phyloP scores from a whole-genome alignment of 345 rosid genomes.

The Hevea brasiliensis region DNA sequence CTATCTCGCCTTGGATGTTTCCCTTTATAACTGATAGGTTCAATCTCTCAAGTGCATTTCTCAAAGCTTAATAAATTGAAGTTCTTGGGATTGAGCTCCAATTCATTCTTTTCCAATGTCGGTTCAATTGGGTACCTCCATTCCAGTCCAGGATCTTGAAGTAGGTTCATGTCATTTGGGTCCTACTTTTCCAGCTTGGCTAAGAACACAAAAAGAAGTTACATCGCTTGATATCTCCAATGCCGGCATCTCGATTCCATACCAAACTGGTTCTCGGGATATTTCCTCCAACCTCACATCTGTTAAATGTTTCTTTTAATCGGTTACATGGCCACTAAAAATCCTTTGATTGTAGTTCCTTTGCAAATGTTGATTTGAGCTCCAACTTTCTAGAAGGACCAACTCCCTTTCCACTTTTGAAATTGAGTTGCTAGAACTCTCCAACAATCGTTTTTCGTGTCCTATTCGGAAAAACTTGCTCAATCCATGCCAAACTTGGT shows the following conservation, averaged over 20 bases:
- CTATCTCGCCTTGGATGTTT: constrained; percentile 35
- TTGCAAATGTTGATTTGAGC: constrained; percentile 26
- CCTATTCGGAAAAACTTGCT: background rate
- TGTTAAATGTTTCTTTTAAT: constrained; percentile 23
- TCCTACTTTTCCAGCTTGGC: constrained; percentile 62
- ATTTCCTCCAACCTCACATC: constrained; percentile 6
- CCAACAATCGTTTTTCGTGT: constrained; percentile 21
- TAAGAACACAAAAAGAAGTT: constrained; percentile 51
- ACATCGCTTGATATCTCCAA: constrained; percentile 38
- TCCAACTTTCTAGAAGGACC: constrained; percentile 28
- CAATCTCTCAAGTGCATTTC: constrained; percentile 42
- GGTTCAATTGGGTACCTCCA: constrained; percentile 56
- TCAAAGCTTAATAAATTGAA: constrained; percentile 36
- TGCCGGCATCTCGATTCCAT: constrained; percentile 48
- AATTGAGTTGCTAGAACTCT: constrained; percentile 17
- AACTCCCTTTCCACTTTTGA: constrained; percentile 15
- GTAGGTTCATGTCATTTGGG: constrained; percentile 54
- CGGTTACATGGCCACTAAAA: constrained; percentile 15
- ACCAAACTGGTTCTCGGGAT: constrained; percentile 51
- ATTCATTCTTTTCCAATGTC: constrained; percentile 39
- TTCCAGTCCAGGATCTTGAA: constrained; percentile 45
- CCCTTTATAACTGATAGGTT: constrained; percentile 52
- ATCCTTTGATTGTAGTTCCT: constrained; percentile 14
- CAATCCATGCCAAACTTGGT: constrained; percentile 9
- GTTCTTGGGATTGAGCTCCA: constrained; percentile 38